Base-by-base conservation (phyloP, 2,329 filamentous ascomycete genomes). In the Aspergillus uvarum region DNA sequence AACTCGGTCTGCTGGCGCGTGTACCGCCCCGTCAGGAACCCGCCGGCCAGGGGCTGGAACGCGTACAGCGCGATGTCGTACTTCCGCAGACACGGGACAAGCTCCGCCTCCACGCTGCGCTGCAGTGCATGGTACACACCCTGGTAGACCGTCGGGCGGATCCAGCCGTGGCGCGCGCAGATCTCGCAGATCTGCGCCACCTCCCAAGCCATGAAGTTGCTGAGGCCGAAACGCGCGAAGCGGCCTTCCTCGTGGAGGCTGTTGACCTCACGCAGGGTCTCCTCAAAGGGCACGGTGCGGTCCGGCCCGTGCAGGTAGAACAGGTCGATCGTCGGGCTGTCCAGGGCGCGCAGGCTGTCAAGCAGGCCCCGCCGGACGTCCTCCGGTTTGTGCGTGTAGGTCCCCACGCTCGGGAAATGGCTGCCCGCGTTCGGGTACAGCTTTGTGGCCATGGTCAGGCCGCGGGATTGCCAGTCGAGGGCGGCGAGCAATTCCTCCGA, bases 271-370 rank as follows among this genome's bases (percentile, higher is more conserved):
- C 71, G 68, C n/a, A 83, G 70, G 1, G 81, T 82, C 5, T 78
- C 76, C 53, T 79, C 77, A 54, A 77, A 75, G 0, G 81, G 79
- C 1, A 74, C 77, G 0, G 68, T 77, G n/a, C 77, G 72, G 64
- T 84, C 82, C 56, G 81, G 81, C 1, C 74, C 77, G 62, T 84
- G 82, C 2, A 84, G 75, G 60, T 84, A 84, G 66, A 76, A 82
- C 54, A 82, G 77, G 44, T 83, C 75, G 2, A 84, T 69, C 59
- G 75, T 76, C 26, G 74, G 68, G 0, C 74, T 69, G 35, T 75
- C 68, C 14, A 83, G 70, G 1, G 76, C 78, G 44, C 70, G 60
- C 29, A 82, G 62, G 16, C 76, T 78, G 10, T 72, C 67, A 32
- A 66, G 58, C 5, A 82, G 59, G 3, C 69, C 74, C 5, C 70